phyloP scores from a whole-genome alignment of 345 rosid genomes.

The Populus deltoides region DNA sequence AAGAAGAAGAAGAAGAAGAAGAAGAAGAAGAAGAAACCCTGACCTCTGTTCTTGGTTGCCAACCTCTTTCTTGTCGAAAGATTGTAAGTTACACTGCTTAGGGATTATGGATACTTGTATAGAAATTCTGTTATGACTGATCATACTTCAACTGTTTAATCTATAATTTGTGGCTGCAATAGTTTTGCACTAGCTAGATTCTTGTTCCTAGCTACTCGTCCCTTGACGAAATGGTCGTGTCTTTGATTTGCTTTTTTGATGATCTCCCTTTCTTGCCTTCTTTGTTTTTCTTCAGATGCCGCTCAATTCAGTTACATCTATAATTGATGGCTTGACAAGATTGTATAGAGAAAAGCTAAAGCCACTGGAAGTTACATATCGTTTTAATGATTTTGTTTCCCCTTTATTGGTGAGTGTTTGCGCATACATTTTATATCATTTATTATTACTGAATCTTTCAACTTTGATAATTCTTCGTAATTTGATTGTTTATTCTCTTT shows the following conservation, averaged over 20 bases:
- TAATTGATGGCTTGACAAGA: constrained; percentile 32
- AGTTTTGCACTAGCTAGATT: neutral
- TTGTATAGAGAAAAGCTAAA: constrained; percentile 25
- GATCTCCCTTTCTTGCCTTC: neutral
- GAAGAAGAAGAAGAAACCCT: neutral
- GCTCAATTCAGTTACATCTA: constrained; percentile 30
- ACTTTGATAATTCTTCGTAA: neutral
- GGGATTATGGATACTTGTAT: neutral
- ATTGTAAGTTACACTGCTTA: neutral
- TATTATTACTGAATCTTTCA: neutral
- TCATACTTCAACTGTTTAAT: no score
- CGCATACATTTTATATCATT: no score
- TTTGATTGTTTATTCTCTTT: no score
- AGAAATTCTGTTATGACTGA: no score
- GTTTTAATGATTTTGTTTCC: constrained; percentile 30
- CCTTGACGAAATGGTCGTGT: neutral
- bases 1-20: no score
- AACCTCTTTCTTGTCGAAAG: neutral
- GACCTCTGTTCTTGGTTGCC: neutral
- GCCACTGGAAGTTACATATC: constrained; percentile 30
- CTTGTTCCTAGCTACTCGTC: neutral
- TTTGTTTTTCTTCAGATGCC: constrained; percentile 36
- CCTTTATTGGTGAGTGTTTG: constrained; percentile 27
- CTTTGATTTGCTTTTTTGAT: neutral
- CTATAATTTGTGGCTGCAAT: no score